Base-by-base conservation (phyloP, 768 basidiomycete genomes). In the Grammothele lineata region DNA sequence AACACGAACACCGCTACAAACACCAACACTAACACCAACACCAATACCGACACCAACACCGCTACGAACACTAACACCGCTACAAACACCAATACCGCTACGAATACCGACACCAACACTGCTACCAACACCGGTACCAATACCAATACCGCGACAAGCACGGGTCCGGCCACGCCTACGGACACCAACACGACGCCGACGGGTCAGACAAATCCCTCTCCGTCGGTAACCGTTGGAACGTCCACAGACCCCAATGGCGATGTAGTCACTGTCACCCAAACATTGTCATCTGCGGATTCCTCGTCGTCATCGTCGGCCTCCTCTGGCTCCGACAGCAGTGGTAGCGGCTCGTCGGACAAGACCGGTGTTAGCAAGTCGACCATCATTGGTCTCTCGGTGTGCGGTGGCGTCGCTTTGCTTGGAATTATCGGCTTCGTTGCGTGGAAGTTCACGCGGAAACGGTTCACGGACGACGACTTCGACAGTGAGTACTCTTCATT, bases 371-470 rank as follows among this genome's bases (percentile, higher is more conserved):
- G 80, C 37, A 83, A 77, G 5, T 85, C 85, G 3, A 84, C 86
- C 33, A 87, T 92, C 58, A 64, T 91, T 36, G 90, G 88, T 26
- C 71, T 92, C 48, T 83, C 87, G 0, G 87, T 92, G 19, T 82
- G 87, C 3, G 90, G 87, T 35, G 90, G 87, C 44, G 70, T 91
- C 45, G 85, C 87, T 19, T 64, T 83, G 17, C 65, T 92, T 56
- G 85, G 77, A 9, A 73, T 92, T 43, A 66, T 83, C 42, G 80
- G 71, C 14, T 92, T 92, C 70, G 77, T 90, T 54, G 68, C 87
- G 30, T 92, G 91, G 90, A 92, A 92, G 66, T 79, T 90, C 60
- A 87, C 85, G 2, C 75, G 85, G 59, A 92, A 91, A 63, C 83
- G 85, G 47, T 80, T 83, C 60, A 52, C 71, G 21, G 64, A 62